Conservation (phyloP, 2,329 filamentous ascomycete genomes). For the Pseudogymnoascus sp. region DNA sequence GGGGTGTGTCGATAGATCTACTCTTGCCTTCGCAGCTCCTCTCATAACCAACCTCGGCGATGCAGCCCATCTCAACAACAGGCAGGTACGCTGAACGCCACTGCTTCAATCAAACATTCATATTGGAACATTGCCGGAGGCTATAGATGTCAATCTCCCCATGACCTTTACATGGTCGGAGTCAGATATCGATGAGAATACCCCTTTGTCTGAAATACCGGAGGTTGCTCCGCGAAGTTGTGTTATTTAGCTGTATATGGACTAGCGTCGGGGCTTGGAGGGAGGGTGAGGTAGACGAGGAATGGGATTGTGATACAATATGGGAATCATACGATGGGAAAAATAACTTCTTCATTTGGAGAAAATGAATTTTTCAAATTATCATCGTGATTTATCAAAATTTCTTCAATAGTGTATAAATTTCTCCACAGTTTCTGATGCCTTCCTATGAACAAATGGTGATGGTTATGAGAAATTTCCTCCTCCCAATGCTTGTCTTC, state of each 20-base stretch:
- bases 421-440: background rate
- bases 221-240: background rate
- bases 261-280: background rate
- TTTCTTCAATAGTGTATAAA: background rate
- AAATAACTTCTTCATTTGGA: background rate
- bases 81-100: background rate
- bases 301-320: background rate
- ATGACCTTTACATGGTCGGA: background rate
- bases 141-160: background rate
- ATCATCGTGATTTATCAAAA: background rate
- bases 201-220: background rate
- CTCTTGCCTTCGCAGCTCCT: background rate
- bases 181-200: background rate
- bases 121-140: background rate
- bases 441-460: background rate
- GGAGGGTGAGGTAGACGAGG: background rate
- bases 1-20: background rate
- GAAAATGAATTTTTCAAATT: background rate
- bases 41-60: background rate
- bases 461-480: background rate
- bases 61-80: background rate
- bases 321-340: constrained; percentile 1
- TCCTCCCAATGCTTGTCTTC: background rate
- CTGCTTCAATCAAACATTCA: background rate
- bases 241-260: background rate